Base-by-base conservation (phyloP, 2,329 filamentous ascomycete species). In the Aspergillus novofumigatus region DNA sequence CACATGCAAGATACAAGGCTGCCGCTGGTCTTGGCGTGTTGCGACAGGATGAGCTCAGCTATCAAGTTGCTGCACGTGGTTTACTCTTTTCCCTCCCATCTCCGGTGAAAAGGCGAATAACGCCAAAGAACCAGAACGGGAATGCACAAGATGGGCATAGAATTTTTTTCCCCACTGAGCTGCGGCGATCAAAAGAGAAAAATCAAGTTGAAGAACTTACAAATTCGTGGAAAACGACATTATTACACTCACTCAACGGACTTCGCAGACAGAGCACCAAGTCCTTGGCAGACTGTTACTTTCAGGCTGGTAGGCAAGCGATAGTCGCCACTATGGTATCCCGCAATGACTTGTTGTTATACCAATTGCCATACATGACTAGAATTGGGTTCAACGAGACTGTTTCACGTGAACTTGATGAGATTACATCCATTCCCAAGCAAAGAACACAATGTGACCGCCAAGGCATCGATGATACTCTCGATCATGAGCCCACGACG, bases 11-110 rank as follows among this genome's bases (percentile, higher is more conserved):
- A 0, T 83, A 83, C 21, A 85, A 86, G 21, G 47, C 58, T 25
- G 62, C 59, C 44, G 35, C 63, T 14, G 63, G 67, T 3, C 55
- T 70, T 53, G 93, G 97, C 59, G 81, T 87, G 14, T 77, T 97
- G 9, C 87, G 92, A 6, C 93, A 97, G 73, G 92, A 97, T 61
- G 94, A 99, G 69, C 92, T 99, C 70, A 87, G 89, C 25, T 97
- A 97, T 62, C 91, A 99, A 63, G 87, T 93, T 20, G 92, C 92
- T 4, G 90, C 96, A 0, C 86, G 92, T 11, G 94, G 94, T 0
- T 76, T 97, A 51, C 75, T 97, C 0, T 96, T 96, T 70, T 87
- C 86, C 9, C 81, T 99, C 2, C 94, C 94, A 1, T 84, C 84
- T 65, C 93, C 93, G 0, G 94, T 99, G 9, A 93, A 90, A 70